phyloP scores from a whole-genome alignment of 208 protist species.

The Trypanosomatidae sp. region DNA sequence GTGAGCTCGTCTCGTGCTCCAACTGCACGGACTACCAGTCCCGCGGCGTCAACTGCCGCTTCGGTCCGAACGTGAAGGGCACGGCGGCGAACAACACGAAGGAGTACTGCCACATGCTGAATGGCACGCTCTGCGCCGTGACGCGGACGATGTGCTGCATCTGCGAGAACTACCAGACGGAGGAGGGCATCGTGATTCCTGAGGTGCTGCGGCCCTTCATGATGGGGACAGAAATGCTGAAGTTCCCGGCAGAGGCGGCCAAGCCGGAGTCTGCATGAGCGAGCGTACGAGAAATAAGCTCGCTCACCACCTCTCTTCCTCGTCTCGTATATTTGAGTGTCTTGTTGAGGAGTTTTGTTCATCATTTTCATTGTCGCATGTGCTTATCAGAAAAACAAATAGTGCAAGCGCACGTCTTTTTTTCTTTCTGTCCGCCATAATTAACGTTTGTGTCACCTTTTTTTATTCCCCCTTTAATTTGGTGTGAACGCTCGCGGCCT shows the following conservation, averaged over 20 bases:
- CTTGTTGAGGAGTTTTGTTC: no score
- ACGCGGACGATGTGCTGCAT: constrained; percentile 99
- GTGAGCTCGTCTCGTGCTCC: constrained; percentile 99
- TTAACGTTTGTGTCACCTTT: background rate
- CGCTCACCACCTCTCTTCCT: background rate
- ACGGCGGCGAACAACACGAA: constrained; percentile 79
- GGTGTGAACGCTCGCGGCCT: background rate
- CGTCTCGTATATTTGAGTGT: no score
- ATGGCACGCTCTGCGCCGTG: constrained; percentile 98
- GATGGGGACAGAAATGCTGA: constrained; percentile 83
- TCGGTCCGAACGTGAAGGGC: constrained; percentile 78
- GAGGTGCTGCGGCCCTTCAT: constrained; percentile 93
- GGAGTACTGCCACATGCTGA: constrained; percentile 99
- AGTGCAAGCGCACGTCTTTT: no score
- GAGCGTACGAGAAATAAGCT: background rate
- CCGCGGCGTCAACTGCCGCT: constrained; percentile 91
- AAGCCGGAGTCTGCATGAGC: background rate
- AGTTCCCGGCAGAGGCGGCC: constrained; percentile 46
- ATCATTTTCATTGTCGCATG: no score
- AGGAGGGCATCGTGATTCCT: constrained; percentile 93
- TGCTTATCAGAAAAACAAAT: background rate
- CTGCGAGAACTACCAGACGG: constrained; percentile 99
- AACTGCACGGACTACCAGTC: constrained; percentile 99
- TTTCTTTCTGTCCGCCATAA: background rate
- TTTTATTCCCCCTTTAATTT: background rate